Percentiles rank a stretch among this genome's conserved stretches.
Evolutionary conservation across 2,329 filamentous ascomycete species (phyloP).

Genomic region (Botryotinia globosa): DNA sequence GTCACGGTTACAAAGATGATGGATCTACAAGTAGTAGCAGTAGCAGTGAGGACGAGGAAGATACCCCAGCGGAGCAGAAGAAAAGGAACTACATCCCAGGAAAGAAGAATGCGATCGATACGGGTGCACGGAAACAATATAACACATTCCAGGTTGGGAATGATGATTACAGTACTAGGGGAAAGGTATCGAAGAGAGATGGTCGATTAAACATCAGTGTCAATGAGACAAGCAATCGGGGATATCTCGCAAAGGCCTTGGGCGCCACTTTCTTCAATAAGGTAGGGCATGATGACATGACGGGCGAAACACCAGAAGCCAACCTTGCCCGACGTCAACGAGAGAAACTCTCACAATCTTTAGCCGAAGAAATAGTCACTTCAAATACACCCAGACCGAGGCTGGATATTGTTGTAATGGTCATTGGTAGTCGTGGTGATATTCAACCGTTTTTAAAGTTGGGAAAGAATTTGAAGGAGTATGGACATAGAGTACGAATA

Average conservation of each 20-base stretch:
- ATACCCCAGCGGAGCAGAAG: conserved; percentile 10
- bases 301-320: conserved; percentile 20
- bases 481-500: conserved; percentile 72
- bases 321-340: conserved; percentile 12
- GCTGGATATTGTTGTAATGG: conserved; percentile 79
- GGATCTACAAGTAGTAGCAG: conserved; percentile 26
- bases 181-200: conserved; percentile 63
- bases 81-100: conserved; percentile 7
- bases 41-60: conserved; percentile 30
- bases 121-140: conserved; percentile 38
- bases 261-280: conserved; percentile 61
- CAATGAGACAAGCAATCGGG: conserved; percentile 65
- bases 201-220: conserved; percentile 70
- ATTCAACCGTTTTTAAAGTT: conserved; percentile 78
- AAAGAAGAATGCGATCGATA: conserved; percentile 9
- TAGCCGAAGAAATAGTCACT: conserved; percentile 25
- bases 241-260: conserved; percentile 71
- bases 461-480: conserved; percentile 68
- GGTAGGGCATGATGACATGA: conserved; percentile 36
- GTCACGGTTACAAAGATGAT: conserved; percentile 17
- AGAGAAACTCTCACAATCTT: conserved; percentile 36
- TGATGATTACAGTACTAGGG: conserved; percentile 62
- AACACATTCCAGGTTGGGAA: conserved; percentile 60
- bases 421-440: conserved; percentile 77
- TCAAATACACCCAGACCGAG: conserved; percentile 23